Conservation (phyloP, 352 stramenopile species). For the Phytophthora ramorum region DNA sequence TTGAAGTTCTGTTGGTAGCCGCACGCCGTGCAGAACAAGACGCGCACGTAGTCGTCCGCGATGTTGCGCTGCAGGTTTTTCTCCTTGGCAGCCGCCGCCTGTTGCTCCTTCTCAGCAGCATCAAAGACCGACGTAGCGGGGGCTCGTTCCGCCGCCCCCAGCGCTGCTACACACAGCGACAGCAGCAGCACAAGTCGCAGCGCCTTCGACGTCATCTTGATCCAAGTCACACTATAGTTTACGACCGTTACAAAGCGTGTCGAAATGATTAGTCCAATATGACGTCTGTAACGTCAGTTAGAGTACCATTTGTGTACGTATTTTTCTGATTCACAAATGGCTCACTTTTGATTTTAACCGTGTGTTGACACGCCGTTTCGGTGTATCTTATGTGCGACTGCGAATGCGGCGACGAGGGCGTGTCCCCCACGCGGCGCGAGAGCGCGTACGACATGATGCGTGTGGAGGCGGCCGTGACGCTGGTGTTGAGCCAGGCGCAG, state of each 20-base stretch:
- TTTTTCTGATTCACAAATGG: not conserved
- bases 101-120: slow-evolving; percentile 15
- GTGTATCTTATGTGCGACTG: slow-evolving; percentile 48
- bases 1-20: slow-evolving; percentile 84
- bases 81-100: slow-evolving; percentile 14
- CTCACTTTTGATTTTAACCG: slow-evolving; percentile 7
- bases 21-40: slow-evolving; percentile 78
- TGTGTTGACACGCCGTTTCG: not conserved
- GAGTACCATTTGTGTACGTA: not conserved
- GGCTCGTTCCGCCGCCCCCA: slow-evolving; percentile 21
- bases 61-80: slow-evolving; percentile 39
- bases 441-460: slow-evolving; percentile 82
- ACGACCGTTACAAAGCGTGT: slow-evolving; percentile 2
- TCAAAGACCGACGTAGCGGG: slow-evolving; percentile 20
- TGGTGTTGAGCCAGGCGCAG: slow-evolving; percentile 55
- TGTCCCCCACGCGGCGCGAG: slow-evolving; percentile 58
- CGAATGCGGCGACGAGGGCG: slow-evolving; percentile 56
- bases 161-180: slow-evolving; percentile 21
- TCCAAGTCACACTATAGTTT: slow-evolving; percentile 9
- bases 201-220: slow-evolving; percentile 12
- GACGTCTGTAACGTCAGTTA: not conserved
- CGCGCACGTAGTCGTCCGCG: slow-evolving; percentile 67
- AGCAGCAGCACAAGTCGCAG: slow-evolving; percentile 18
- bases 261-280: not conserved
- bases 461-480: slow-evolving; percentile 59